Evolutionary conservation across 805 yeast species (phyloP).

Genomic region (Schwanniomyces sp.): DNA sequence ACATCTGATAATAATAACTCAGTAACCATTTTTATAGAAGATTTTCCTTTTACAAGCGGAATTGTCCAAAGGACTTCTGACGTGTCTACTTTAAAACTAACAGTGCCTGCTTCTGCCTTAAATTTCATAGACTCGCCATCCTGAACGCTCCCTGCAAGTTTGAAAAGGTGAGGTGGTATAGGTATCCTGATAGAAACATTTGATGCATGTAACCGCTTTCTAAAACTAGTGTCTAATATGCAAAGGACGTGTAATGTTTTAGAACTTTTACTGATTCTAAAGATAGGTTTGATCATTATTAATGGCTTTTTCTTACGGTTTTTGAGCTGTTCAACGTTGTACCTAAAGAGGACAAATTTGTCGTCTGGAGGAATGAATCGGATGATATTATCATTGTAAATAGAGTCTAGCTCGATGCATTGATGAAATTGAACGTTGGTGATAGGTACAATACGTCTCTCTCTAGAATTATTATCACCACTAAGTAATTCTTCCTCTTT

Average conservation of each 20-base stretch:
- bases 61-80: constrained; percentile 74
- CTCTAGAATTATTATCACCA: not conserved
- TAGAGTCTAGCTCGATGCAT: constrained; percentile 73
- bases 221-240: constrained; percentile 32
- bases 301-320: constrained; percentile 41
- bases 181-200: constrained; percentile 33
- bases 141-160: constrained; percentile 10
- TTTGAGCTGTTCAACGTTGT: constrained; percentile 42
- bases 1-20: constrained; percentile 35
- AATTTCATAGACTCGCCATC: constrained; percentile 47
- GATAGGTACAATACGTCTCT: constrained; percentile 25
- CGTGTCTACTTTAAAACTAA: constrained; percentile 67
- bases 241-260: constrained; percentile 35
- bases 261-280: constrained; percentile 18
- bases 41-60: constrained; percentile 62
- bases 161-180: constrained; percentile 33
- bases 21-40: constrained; percentile 52
- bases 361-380: constrained; percentile 85
- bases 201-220: constrained; percentile 33
- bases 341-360: constrained; percentile 36
- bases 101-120: constrained; percentile 71
- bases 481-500: constrained; percentile 3
- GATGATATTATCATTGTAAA: constrained; percentile 66
- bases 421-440: constrained; percentile 47
- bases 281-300: constrained; percentile 41